phyloP scores from a whole-genome alignment of 1,284 basidiomycete species.

The Ganoderma resinaceum region DNA sequence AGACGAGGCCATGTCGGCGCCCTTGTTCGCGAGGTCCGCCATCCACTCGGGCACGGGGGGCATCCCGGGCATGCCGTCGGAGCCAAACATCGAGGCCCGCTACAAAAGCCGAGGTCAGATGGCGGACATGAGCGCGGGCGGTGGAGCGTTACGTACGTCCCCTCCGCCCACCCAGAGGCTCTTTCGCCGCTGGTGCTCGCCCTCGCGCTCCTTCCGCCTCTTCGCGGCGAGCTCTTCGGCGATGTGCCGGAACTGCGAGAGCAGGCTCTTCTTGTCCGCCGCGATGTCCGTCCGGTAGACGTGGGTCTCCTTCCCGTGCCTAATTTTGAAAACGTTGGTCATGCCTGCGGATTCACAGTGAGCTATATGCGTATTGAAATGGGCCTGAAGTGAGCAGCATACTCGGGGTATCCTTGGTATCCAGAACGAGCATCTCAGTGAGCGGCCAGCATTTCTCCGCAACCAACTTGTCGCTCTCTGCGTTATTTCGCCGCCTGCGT shows the following conservation, averaged over 20 bases:
- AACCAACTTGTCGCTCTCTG: conserved; percentile 71
- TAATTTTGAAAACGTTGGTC: conserved; percentile 96
- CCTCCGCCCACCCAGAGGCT: conserved; percentile 69
- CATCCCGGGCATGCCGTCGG: conserved; percentile 34
- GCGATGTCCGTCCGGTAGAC: conserved; percentile 88
- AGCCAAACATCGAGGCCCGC: conserved; percentile 38
- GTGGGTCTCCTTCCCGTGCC: conserved; percentile 91
- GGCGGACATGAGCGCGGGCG: not conserved
- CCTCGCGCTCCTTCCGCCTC: conserved; percentile 90
- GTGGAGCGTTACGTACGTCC: conserved; percentile 52
- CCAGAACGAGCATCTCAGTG: conserved; percentile 92
- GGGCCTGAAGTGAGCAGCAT: conserved; percentile 38
- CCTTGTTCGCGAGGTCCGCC: conserved; percentile 64
- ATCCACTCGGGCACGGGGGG: conserved; percentile 74
- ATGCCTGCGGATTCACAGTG: conserved; percentile 61
- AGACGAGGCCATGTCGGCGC: conserved; percentile 56
- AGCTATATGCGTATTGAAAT: conserved; percentile 1
- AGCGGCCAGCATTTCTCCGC: conserved; percentile 94
- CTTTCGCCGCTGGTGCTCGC: conserved; percentile 87
- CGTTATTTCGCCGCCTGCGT: conserved; percentile 54
- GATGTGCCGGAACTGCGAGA: conserved; percentile 89
- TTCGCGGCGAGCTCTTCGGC: conserved; percentile 91
- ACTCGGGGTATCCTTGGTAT: conserved; percentile 95
- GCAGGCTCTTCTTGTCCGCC: conserved; percentile 86
- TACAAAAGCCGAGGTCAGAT: conserved; percentile 17